A percentile compares a stretch with the other conserved stretches of the same genome.
Evolutionary conservation across 1,284 basidiomycete genomes (phyloP).

Genomic region (Ustilago tritici): DNA sequence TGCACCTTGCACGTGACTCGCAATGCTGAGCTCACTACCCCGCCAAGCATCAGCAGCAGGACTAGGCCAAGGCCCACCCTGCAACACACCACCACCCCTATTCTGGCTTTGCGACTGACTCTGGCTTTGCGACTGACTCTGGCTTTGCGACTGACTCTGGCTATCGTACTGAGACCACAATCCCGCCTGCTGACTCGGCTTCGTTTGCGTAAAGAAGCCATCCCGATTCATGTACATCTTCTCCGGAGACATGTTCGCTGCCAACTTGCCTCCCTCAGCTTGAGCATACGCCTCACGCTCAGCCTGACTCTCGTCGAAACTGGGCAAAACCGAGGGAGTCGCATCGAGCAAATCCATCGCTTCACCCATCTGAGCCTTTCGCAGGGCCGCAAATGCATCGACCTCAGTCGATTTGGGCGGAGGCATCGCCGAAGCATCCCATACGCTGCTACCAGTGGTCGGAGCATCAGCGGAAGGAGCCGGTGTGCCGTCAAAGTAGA

Average conservation of each 20-base stretch:
- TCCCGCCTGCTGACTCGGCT: constrained; percentile 42
- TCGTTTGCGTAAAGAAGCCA: constrained; percentile 67
- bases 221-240: constrained; percentile 64
- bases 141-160: constrained; percentile 35
- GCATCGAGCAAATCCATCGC: constrained; percentile 49
- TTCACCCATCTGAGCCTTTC: constrained; percentile 53
- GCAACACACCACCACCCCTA: background rate
- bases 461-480: constrained; percentile 9
- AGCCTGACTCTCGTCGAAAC: constrained; percentile 56
- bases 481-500: constrained; percentile 53
- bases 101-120: constrained; percentile 35
- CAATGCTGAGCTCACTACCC: constrained; percentile 14
- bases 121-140: no score
- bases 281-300: constrained; percentile 42
- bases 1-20: background rate
- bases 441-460: constrained; percentile 3
- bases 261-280: constrained; percentile 17
- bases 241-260: constrained; percentile 24
- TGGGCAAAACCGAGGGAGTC: constrained; percentile 52
- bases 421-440: constrained; percentile 56
- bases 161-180: constrained; percentile 40
- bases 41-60: constrained; percentile 17
- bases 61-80: constrained; percentile 13
- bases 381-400: constrained; percentile 63
- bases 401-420: constrained; percentile 55